Conservation (phyloP, 2,329 filamentous ascomycete species). For the Drechslerella coelobrocha region DNA sequence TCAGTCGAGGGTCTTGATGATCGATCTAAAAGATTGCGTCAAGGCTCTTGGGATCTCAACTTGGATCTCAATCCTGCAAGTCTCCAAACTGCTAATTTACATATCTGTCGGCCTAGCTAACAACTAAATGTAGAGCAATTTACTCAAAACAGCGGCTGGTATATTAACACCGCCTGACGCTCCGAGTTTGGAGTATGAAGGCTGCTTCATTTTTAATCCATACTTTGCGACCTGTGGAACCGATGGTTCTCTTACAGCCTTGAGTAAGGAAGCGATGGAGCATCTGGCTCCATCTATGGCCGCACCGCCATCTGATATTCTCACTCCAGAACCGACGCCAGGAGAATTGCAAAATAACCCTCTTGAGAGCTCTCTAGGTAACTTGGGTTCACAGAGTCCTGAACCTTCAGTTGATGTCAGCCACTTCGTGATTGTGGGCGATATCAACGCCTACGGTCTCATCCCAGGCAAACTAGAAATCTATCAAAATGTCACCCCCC, state of each 20-base stretch:
- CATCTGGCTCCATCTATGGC: background rate
- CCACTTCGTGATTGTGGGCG: slow-evolving; percentile 7
- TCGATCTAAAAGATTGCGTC: slow-evolving; percentile 12
- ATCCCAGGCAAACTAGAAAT: slow-evolving; percentile 15
- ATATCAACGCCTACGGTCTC: slow-evolving; percentile 13
- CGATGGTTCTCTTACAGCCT: slow-evolving; percentile 4
- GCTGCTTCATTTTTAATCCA: slow-evolving; percentile 8
- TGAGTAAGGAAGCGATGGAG: slow-evolving; percentile 4
- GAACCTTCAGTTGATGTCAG: background rate
- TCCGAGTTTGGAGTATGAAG: slow-evolving; percentile 2
- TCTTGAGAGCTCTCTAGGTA: too few relatives aligned
- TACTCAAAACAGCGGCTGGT: too few relatives aligned
- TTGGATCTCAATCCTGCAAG: background rate
- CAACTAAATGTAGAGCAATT: too few relatives aligned
- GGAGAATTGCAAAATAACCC: too few relatives aligned
- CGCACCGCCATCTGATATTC: too few relatives aligned
- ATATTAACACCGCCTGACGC: slow-evolving; percentile 2
- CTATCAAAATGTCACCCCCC: slow-evolving; percentile 3
- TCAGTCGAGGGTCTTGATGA: background rate
- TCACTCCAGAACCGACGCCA: too few relatives aligned
- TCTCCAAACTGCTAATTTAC: slow-evolving; percentile 5
- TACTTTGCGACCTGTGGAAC: background rate
- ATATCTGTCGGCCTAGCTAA: too few relatives aligned
- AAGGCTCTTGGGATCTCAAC: slow-evolving; percentile 8
- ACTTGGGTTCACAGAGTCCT: too few relatives aligned